Base-by-base conservation (phyloP, 495 filamentous ascomycete genomes). In the Cercophora scortea region DNA sequence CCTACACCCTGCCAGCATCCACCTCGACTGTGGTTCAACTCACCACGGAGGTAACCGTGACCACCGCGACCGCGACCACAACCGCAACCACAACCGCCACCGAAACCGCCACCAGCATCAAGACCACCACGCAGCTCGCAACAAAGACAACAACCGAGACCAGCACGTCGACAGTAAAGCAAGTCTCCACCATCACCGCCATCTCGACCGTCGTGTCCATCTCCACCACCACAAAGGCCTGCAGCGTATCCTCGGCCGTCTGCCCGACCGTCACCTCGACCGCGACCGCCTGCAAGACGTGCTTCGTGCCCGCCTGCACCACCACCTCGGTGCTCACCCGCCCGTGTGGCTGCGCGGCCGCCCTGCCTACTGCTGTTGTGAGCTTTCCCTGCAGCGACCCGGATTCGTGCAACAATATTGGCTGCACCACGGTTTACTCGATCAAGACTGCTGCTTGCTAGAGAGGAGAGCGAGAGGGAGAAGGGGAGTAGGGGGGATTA, bases 231-330 rank as follows among this genome's bases (percentile, higher is more conserved):
- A 62, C 56, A 17, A 46, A 55, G 17, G 19, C 57, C 6, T 60
- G 54, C 45, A 25, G 36, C 1, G 25, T 25, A 5, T n/a, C 32
- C 2, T 39, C 48, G 0, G 51, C 52, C 1, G 40, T 44, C 15
- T 63, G 60, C 54, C 60, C 60, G 1, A 64, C 61, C 25, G 48
- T 64, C 50, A 64, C 61, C 0, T 36, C 45, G 10, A 67, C 64
- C 0, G 57, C 57, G 0, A 67, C 62, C 2, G 64, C 64, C 3
- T 67, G 62, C 60, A 19, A 38, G 9, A 45, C 49, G 15, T 67
- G 61, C 60, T 46, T 65, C 13, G 52, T 65, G 15, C 64, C 64
- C 13, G 52, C 54, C 44, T 65, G 61, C 62, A 63, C 64, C 34
- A 55, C 51, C n/a, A 65, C 61, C 12, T 13, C 19, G 17, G 52